Evolutionary conservation across 169 alveolate species (phyloP).

Genomic region (Eimeria falciformis): DNA sequence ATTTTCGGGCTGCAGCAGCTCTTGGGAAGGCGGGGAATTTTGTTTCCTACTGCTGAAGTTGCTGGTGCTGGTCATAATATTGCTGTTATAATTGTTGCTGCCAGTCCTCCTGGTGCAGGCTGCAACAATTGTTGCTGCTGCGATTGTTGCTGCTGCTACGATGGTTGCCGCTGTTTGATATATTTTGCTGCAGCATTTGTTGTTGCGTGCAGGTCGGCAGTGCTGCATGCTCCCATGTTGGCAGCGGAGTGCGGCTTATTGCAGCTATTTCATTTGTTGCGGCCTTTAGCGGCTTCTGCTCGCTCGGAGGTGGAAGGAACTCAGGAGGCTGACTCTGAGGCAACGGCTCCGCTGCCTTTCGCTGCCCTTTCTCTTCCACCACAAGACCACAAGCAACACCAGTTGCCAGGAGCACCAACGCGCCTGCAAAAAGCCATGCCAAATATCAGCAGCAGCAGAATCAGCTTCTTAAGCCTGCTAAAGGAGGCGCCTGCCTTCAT

Average conservation of each 20-base stretch:
- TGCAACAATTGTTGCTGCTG: background rate
- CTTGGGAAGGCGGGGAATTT: background rate
- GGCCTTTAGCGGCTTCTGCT: conserved; percentile 52
- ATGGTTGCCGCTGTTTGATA: conserved; percentile 27
- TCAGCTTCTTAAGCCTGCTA: background rate
- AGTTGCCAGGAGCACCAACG: background rate
- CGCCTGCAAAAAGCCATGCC: conserved; percentile 22
- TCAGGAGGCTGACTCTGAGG: background rate
- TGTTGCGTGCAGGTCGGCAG: conserved; percentile 33
- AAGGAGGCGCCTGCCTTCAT: conserved; percentile 35
- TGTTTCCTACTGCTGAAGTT: background rate
- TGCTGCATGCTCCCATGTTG: conserved; percentile 27
- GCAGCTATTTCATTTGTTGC: conserved; percentile 48
- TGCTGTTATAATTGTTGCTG: background rate
- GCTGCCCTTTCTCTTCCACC: background rate
- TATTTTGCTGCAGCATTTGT: background rate
- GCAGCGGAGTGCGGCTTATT: conserved; percentile 51
- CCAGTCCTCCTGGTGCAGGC: background rate
- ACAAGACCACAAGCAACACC: background rate
- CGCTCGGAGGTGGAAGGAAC: background rate
- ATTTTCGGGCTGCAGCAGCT: background rate
- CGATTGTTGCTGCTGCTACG: conserved; percentile 26
- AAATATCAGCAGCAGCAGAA: background rate
- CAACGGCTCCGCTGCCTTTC: background rate
- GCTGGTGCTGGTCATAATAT: background rate